phyloP scores from a whole-genome alignment of 2,329 filamentous ascomycete genomes.

The Herpotrichia juniperi region DNA sequence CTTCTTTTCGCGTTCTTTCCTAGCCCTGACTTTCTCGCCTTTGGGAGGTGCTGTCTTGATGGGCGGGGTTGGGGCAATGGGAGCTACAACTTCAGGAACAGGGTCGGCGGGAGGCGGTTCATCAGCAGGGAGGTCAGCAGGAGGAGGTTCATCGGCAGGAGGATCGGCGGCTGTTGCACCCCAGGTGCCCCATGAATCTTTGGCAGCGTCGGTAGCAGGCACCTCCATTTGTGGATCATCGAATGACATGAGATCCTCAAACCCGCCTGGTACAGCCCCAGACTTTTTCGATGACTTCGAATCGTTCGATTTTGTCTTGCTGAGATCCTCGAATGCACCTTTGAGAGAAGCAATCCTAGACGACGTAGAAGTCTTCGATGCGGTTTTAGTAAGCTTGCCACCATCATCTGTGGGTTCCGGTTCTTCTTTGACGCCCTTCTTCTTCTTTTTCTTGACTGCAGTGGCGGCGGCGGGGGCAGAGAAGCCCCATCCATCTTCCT shows the following conservation, averaged over 20 bases:
- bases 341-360: conserved; percentile 41
- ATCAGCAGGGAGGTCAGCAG: neutral
- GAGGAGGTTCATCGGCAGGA: neutral
- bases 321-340: conserved; percentile 40
- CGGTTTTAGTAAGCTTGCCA: conserved; percentile 34
- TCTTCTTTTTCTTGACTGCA: conserved; percentile 35
- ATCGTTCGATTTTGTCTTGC: conserved; percentile 39
- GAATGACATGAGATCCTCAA: conserved; percentile 40
- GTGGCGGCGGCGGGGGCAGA: conserved; percentile 12
- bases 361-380: conserved; percentile 31
- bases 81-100: too few species aligned
- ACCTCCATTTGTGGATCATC: conserved; percentile 21
- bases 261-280: conserved; percentile 38
- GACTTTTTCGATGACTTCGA: conserved; percentile 3
- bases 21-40: conserved; percentile 27
- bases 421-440: conserved; percentile 12
- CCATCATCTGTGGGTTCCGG: conserved; percentile 23
- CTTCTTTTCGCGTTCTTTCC: conserved; percentile 25
- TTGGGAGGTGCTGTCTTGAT: conserved; percentile 34
- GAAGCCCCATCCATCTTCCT: conserved; percentile 41
- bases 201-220: conserved; percentile 32
- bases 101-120: neutral
- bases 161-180: conserved; percentile 9
- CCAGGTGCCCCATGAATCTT: conserved; percentile 27
- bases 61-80: conserved; percentile 27